Percentiles rank a stretch among this genome's conserved stretches.
These are phyloP conservation scores for Excoecaria agallocha DNA, from an alignment of 345 rosid genomes.

Conservation along the genomic window DNA sequence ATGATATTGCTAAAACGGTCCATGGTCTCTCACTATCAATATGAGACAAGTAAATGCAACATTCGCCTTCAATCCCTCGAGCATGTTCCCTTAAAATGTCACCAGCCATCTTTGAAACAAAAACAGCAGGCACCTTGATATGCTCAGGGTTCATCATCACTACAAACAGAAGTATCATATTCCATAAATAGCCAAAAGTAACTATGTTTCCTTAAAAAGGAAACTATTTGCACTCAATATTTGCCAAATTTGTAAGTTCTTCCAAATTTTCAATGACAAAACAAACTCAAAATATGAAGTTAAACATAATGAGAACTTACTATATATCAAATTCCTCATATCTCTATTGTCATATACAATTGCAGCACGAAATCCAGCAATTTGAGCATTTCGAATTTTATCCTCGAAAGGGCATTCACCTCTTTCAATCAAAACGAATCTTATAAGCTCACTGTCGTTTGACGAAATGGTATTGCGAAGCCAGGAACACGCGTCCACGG, in stretches of 20 bases:
- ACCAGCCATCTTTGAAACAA: slow-evolving; percentile 56
- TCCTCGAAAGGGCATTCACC: slow-evolving; percentile 66
- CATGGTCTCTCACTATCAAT: slow-evolving; percentile 42
- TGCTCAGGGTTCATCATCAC: slow-evolving; percentile 60
- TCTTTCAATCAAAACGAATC: slow-evolving; percentile 53
- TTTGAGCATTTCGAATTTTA: slow-evolving; percentile 55
- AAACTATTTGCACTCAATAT: background rate
- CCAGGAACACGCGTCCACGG: slow-evolving; percentile 55
- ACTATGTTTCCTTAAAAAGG: background rate
- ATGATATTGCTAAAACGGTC: slow-evolving; percentile 58
- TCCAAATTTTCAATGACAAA: background rate
- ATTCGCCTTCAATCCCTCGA: slow-evolving; percentile 42
- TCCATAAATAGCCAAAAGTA: background rate
- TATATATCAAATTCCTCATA: slow-evolving; percentile 48
- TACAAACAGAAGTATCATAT: slow-evolving; percentile 27
- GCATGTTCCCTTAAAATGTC: slow-evolving; percentile 46
- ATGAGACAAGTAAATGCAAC: slow-evolving; percentile 49
- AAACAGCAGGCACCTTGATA: slow-evolving; percentile 52
- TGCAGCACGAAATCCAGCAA: slow-evolving; percentile 51
- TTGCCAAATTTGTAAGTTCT: background rate
- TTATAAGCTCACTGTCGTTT: slow-evolving; percentile 29
- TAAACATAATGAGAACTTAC: slow-evolving; percentile 34
- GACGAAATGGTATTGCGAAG: slow-evolving; percentile 26
- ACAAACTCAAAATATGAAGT: background rate
- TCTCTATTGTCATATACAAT: slow-evolving; percentile 57